phyloP scores from a whole-genome alignment of 2,329 filamentous ascomycete species.

The Arthrobotrys musiformis region DNA sequence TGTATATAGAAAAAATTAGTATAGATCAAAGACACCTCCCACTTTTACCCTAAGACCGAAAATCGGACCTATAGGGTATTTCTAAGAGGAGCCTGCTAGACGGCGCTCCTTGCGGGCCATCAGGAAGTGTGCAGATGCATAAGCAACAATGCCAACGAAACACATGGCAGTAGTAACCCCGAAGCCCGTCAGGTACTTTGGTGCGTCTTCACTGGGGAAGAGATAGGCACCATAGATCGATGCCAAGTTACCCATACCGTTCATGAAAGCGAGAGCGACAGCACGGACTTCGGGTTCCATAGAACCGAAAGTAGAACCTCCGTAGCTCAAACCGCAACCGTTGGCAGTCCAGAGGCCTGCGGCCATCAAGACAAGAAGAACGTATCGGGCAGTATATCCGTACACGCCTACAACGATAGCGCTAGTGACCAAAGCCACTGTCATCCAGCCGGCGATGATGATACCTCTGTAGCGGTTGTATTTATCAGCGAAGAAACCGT shows the following conservation, averaged over 20 bases:
- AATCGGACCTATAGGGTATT: not conserved
- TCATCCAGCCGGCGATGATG: conserved; percentile 67
- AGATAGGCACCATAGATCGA: conserved; percentile 70
- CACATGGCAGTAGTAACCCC: conserved; percentile 62
- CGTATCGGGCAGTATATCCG: conserved; percentile 68
- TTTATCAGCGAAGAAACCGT: conserved; percentile 66
- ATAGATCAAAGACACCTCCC: not conserved
- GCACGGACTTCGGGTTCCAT: conserved; percentile 67
- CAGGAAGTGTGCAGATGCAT: conserved; percentile 59
- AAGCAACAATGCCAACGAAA: conserved; percentile 60
- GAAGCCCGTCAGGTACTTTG: conserved; percentile 67
- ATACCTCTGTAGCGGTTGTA: conserved; percentile 65
- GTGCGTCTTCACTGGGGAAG: conserved; percentile 66
- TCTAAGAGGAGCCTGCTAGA: conserved; percentile 4
- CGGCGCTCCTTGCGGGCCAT: conserved; percentile 47
- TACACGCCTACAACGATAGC: conserved; percentile 65
- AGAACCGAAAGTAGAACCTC: conserved; percentile 65
- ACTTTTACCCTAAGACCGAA: not conserved
- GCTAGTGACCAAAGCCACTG: conserved; percentile 60
- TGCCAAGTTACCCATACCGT: conserved; percentile 68
- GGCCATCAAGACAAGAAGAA: conserved; percentile 69
- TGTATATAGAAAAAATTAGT: conserved; percentile 6
- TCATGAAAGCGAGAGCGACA: conserved; percentile 68
- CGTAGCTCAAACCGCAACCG: conserved; percentile 67
- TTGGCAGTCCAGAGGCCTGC: conserved; percentile 69